Evolutionary conservation across 441 rosid species (phyloP).

Genomic region (Bruguiera hainesii): DNA sequence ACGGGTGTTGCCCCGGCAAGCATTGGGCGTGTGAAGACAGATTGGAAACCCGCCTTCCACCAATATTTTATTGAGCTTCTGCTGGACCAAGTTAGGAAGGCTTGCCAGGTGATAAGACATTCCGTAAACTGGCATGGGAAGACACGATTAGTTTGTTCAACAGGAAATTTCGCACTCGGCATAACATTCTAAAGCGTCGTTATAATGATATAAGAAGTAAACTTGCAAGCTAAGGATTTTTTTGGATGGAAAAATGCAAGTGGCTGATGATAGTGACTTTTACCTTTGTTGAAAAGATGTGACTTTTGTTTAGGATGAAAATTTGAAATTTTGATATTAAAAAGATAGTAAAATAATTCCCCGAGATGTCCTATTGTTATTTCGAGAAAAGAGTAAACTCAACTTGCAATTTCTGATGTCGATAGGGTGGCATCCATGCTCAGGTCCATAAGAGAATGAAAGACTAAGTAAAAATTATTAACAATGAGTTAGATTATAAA

Average conservation of each 20-base stretch:
- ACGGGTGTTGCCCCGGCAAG: slow-evolving; percentile 24
- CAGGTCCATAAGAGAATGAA: too few relatives aligned
- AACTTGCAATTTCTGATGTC: too few relatives aligned
- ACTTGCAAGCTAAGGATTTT: slow-evolving; percentile 41
- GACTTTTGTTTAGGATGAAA: too few relatives aligned
- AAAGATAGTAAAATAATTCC: too few relatives aligned
- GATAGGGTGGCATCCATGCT: too few relatives aligned
- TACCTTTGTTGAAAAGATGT: too few relatives aligned
- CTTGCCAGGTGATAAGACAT: slow-evolving; percentile 30
- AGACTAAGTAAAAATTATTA: too few relatives aligned
- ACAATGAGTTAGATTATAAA: too few relatives aligned
- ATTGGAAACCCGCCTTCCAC: slow-evolving; percentile 46
- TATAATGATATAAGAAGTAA: slow-evolving; percentile 29
- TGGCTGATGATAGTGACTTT: slow-evolving; percentile 29
- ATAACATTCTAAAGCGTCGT: slow-evolving; percentile 33
- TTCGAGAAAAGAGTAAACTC: too few relatives aligned
- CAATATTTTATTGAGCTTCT: slow-evolving; percentile 42
- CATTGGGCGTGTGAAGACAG: slow-evolving; percentile 30
- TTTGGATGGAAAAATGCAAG: slow-evolving; percentile 40
- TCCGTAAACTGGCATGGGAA: slow-evolving; percentile 43
- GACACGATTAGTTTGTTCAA: slow-evolving; percentile 40
- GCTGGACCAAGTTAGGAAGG: slow-evolving; percentile 40
- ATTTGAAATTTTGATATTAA: too few relatives aligned
- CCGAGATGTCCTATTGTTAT: too few relatives aligned
- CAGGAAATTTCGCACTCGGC: slow-evolving; percentile 31